These are phyloP conservation scores for Globisporangium takayamanum DNA, from an alignment of 352 stramenopile genomes.

Conservation along the genomic window DNA sequence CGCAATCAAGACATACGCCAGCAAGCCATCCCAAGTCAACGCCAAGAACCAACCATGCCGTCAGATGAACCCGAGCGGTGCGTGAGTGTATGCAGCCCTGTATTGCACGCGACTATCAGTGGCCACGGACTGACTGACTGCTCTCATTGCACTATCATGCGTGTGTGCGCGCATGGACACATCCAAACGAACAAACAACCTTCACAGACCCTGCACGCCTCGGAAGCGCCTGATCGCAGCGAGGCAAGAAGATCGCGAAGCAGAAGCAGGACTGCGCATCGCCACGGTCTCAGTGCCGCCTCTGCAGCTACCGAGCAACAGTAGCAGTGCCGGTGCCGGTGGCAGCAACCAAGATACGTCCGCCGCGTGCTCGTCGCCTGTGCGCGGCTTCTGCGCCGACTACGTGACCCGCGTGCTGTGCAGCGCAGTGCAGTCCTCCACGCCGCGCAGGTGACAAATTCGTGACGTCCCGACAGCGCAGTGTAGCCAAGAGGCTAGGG, in stretches of 20 bases:
- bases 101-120: too few species aligned
- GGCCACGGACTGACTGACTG: not conserved
- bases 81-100: not conserved
- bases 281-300: conserved; percentile 5
- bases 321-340: not conserved
- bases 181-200: too few species aligned
- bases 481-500: too few species aligned
- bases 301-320: conserved; percentile 9
- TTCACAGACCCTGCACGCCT: conserved; percentile 48
- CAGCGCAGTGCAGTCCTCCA: conserved; percentile 12
- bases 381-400: conserved; percentile 40
- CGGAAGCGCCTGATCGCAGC: conserved; percentile 56
- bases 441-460: conserved; percentile 6
- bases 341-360: not conserved
- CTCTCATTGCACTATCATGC: not conserved
- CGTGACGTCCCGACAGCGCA: too few species aligned
- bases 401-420: conserved; percentile 42
- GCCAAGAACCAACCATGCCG: not conserved
- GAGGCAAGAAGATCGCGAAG: conserved; percentile 46
- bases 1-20: too few species aligned
- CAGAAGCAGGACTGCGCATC: conserved; percentile 23
- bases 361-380: not conserved
- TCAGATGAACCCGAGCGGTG: conserved; percentile 9
- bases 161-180: too few species aligned
- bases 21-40: too few species aligned